Percentiles rank a stretch among this genome's conserved stretches.
phyloP scores from a whole-genome alignment of 176 grass and related monocot genomes.

The Paspalum vaginatum region DNA sequence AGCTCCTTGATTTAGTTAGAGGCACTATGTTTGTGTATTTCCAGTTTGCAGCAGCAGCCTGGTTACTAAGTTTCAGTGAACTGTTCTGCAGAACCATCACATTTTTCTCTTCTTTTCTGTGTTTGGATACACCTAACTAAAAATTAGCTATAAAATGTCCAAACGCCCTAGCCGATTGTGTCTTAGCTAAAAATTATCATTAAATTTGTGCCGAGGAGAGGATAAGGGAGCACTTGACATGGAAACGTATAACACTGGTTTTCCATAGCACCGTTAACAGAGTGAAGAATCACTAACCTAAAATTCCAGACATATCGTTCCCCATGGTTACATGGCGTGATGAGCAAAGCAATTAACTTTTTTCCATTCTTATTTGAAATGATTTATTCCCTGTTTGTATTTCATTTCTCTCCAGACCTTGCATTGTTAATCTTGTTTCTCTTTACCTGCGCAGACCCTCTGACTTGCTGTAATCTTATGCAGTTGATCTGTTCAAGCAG shows the following conservation, averaged over 20 bases:
- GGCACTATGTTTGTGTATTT: no score
- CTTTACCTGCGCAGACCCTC: conserved; percentile 5
- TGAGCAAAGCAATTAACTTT: background rate
- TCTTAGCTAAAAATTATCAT: no score
- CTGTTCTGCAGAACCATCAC: background rate
- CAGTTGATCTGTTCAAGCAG: background rate
- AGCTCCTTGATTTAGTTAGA: no score
- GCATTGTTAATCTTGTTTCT: conserved; percentile 8
- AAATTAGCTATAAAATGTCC: no score
- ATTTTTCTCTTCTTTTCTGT: background rate
- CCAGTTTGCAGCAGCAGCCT: background rate
- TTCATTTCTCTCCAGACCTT: conserved; percentile 15
- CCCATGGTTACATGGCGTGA: background rate
- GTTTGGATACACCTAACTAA: no score
- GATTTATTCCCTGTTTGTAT: background rate
- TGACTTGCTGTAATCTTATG: conserved; percentile 3
- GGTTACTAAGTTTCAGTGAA: background rate
- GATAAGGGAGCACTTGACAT: background rate
- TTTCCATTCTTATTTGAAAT: background rate
- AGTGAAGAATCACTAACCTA: background rate
- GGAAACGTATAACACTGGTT: background rate
- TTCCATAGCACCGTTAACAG: background rate
- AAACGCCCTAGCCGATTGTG: no score
- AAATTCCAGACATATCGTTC: background rate
- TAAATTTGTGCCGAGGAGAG: background rate